A percentile compares a stretch with the other conserved stretches of the same genome.
phyloP scores from a whole-genome alignment of 768 basidiomycete species.

The Lepiota brunneoincarnata region DNA sequence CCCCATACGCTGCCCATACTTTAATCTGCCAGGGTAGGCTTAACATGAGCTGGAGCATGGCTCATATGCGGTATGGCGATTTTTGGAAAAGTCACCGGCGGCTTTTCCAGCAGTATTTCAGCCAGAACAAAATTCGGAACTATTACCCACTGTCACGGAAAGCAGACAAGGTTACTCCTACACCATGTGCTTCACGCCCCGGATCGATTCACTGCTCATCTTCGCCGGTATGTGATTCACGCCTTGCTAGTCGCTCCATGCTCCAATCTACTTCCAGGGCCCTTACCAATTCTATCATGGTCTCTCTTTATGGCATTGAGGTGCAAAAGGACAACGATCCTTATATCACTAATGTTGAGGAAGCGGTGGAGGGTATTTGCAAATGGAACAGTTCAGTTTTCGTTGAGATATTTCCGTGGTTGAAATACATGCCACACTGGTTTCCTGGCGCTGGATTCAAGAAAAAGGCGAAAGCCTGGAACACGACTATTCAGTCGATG shows the following conservation, averaged over 20 bases:
- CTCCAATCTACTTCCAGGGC: not conserved
- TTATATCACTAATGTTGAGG: constrained; percentile 24
- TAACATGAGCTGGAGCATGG: not conserved
- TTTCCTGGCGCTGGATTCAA: constrained; percentile 46
- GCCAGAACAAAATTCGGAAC: constrained; percentile 13
- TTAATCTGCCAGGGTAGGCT: no score
- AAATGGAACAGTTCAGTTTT: constrained; percentile 25
- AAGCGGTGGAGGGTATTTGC: constrained; percentile 17
- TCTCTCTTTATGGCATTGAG: not conserved
- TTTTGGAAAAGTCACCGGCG: constrained; percentile 20
- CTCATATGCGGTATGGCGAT: constrained; percentile 18
- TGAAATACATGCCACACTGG: constrained; percentile 44
- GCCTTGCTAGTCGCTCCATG: not conserved
- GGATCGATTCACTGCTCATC: constrained; percentile 7
- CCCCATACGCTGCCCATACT: no score
- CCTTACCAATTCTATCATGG: not conserved
- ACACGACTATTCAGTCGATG: constrained; percentile 28
- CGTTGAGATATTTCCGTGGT: constrained; percentile 25
- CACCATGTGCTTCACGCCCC: constrained; percentile 6
- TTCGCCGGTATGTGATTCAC: constrained; percentile 4
- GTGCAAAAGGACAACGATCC: constrained; percentile 29
- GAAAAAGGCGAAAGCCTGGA: constrained; percentile 34
- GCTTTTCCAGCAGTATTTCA: constrained; percentile 21
- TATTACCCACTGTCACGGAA: constrained; percentile 14
- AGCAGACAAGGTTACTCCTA: constrained; percentile 6